Conservation (phyloP, 139 green algal species). For the Chlorella sorokiniana region DNA sequence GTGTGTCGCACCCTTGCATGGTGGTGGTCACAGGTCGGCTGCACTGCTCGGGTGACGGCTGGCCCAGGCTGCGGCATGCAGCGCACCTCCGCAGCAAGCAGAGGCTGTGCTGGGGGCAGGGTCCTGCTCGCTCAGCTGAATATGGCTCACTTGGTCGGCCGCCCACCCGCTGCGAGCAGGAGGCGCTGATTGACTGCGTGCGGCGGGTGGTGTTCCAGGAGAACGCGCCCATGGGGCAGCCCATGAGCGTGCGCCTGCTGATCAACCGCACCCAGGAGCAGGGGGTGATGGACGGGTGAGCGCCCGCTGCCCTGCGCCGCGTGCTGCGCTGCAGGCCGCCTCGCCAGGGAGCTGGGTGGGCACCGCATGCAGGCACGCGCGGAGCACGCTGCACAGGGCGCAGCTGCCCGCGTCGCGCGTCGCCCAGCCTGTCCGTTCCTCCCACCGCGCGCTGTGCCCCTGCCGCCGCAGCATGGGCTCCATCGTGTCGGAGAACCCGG, state of each 20-base stretch:
- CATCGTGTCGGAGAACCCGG: slow-evolving; percentile 12
- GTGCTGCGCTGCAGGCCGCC: no score
- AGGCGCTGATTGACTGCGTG: slow-evolving; percentile 20
- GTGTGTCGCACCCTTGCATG: neutral
- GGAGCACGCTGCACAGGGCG: no score
- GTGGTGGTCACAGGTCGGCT: neutral
- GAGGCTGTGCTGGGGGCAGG: no score
- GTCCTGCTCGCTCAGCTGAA: no score
- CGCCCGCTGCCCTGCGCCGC: neutral
- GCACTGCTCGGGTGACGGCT: no score
- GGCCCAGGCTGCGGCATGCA: no score
- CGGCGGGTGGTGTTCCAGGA: slow-evolving; percentile 9
- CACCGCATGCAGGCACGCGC: no score
- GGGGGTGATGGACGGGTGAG: slow-evolving; percentile 24
- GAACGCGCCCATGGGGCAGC: slow-evolving; percentile 9
- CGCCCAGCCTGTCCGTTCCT: neutral
- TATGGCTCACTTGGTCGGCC: no score
- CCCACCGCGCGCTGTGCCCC: neutral
- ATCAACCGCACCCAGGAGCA: slow-evolving; percentile 24
- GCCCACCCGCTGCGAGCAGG: neutral
- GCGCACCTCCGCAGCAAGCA: no score
- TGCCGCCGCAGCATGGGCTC: neutral
- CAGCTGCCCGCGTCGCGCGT: no score
- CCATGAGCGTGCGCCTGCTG: neutral
- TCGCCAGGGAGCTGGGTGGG: no score